A percentile compares a stretch with the other conserved stretches of the same genome.
These are phyloP conservation scores for Zasmidium cellare DNA, from an alignment of 2,329 filamentous ascomycete species.

Conservation along the genomic window DNA sequence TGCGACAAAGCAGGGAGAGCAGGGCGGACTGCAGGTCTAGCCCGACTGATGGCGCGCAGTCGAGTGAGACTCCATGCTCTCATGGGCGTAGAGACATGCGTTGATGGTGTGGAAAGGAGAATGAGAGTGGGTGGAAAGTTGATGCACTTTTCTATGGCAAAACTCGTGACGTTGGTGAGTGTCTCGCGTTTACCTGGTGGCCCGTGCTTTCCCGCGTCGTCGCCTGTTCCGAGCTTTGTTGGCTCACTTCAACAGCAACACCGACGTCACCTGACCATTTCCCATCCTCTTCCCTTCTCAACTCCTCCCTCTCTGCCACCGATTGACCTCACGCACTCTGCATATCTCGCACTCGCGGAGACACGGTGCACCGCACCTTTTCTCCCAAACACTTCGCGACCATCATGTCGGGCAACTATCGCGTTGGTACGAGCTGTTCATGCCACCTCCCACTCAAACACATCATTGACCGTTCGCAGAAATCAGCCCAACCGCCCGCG, in stretches of 20 bases:
- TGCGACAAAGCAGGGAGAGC: not conserved
- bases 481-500: conserved; percentile 67
- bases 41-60: not conserved
- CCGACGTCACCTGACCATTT: too few relatives aligned
- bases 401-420: conserved; percentile 20
- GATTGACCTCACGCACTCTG: too few relatives aligned
- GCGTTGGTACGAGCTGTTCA: conserved; percentile 14
- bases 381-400: too few relatives aligned
- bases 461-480: conserved; percentile 52
- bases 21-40: not conserved
- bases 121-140: not conserved
- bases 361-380: too few relatives aligned
- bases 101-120: not conserved
- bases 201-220: not conserved
- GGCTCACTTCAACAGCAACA: too few relatives aligned
- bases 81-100: not conserved
- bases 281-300: too few relatives aligned
- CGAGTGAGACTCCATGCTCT: not conserved
- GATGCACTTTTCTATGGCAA: not conserved
- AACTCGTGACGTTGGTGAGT: not conserved
- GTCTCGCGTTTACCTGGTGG: not conserved
- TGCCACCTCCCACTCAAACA: not conserved
- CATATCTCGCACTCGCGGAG: too few relatives aligned
- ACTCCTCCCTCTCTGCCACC: too few relatives aligned
- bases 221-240: too few relatives aligned